Percentiles rank a stretch among this genome's conserved stretches.
These are phyloP conservation scores for sorghum (Sorghum bicolor) DNA, from an alignment of 176 grass and related monocot genomes.

Conservation along the genomic window DNA sequence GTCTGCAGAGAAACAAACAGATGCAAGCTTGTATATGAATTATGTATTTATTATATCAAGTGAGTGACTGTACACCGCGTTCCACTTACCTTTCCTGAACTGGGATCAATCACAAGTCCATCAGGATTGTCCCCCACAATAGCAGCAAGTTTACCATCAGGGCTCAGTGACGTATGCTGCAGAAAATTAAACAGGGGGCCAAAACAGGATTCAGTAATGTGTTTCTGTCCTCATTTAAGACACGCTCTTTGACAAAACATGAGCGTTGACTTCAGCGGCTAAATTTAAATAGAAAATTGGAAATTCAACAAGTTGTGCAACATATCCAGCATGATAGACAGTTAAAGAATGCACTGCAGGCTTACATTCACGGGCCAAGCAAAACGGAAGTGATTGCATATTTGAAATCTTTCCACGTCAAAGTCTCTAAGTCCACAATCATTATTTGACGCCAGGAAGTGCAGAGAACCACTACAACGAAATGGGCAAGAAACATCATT, in stretches of 20 bases:
- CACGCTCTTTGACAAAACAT: neutral
- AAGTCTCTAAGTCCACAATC: slow-evolving; percentile 75
- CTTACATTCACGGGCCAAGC: slow-evolving; percentile 77
- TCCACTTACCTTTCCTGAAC: slow-evolving; percentile 65
- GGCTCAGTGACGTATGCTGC: slow-evolving; percentile 75
- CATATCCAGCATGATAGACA: neutral
- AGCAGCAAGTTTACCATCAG: slow-evolving; percentile 68
- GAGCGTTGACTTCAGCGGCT: neutral
- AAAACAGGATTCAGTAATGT: neutral
- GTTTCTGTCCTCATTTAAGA: neutral
- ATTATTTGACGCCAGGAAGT: slow-evolving; percentile 79
- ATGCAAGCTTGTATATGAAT: neutral
- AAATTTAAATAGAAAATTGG: neutral
- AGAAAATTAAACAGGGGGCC: slow-evolving; percentile 15
- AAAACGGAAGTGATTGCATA: slow-evolving; percentile 68
- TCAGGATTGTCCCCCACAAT: slow-evolving; percentile 68
- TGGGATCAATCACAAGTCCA: slow-evolving; percentile 59
- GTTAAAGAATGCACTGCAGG: neutral
- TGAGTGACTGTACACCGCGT: neutral
- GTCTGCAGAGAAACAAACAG: slow-evolving; percentile 33
- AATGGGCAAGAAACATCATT: neutral
- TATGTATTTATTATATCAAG: neutral
- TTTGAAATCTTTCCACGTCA: slow-evolving; percentile 71
- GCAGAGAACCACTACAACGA: slow-evolving; percentile 50
- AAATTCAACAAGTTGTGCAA: neutral